Conservation (phyloP, 805 yeast species). For the Henningerozyma blattae region DNA sequence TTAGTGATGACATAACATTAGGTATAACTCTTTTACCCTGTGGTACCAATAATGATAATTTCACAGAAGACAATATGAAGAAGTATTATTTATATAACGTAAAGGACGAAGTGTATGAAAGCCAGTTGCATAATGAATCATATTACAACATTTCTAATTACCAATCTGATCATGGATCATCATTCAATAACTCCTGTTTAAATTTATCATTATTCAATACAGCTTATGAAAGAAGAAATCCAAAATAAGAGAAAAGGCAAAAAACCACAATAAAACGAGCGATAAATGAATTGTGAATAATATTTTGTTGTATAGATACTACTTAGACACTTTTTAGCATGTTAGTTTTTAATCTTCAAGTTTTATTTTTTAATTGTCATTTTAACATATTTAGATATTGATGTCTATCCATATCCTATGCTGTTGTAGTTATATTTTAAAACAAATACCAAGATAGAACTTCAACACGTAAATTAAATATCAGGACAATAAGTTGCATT, state of each 20-base stretch:
- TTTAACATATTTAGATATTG: too few relatives aligned
- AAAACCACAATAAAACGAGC: too few relatives aligned
- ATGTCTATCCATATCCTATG: too few relatives aligned
- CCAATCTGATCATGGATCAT: constrained; percentile 10
- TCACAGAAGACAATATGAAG: not conserved
- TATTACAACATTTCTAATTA: constrained; percentile 17
- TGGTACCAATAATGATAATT: constrained; percentile 1
- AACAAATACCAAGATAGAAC: too few relatives aligned
- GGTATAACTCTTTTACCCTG: not conserved
- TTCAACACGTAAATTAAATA: too few relatives aligned
- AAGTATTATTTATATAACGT: constrained; percentile 11
- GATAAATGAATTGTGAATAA: too few relatives aligned
- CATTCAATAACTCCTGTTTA: constrained; percentile 20
- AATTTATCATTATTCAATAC: constrained; percentile 22
- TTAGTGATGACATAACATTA: not conserved
- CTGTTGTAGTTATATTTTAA: too few relatives aligned
- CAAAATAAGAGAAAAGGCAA: constrained; percentile 9
- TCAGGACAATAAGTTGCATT: too few relatives aligned
- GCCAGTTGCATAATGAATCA: constrained; percentile 14
- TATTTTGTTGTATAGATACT: too few relatives aligned
- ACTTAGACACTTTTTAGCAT: too few relatives aligned
- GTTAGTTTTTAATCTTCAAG: too few relatives aligned
- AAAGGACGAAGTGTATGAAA: constrained; percentile 6
- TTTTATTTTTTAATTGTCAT: too few relatives aligned
- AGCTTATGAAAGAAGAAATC: constrained; percentile 19